Base-by-base conservation (phyloP, 805 yeast species). In the Metschnikowia drakensbergensis region DNA sequence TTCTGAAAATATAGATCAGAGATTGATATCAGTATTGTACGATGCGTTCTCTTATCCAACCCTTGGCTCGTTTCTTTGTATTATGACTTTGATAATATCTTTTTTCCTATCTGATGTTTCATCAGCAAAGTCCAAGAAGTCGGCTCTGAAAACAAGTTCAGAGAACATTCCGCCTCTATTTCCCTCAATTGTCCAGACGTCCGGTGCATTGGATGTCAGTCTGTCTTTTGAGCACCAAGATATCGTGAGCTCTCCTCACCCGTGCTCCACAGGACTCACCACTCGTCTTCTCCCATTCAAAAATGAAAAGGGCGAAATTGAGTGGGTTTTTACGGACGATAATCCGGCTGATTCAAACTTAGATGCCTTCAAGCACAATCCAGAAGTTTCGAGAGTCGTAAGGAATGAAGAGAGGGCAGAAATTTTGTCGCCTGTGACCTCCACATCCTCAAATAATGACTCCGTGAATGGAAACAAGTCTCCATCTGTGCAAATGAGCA, bases 261-360 rank as follows among this genome's bases (percentile, higher is more conserved):
- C 71, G 35, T 81, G 86, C 59, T 76, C 84, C 27, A 79, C 83
- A 8, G 71, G 74, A 13, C 57, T 68, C 43, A 69, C 79, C 33
- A 68, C 82, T 2, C 68, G 77, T 45, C 66, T 79, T 39, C 62
- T 78, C n/a, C 81, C 84, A 3, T 69, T 74, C 52, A 76, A 75
- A 42, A 80, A 79, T 55, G 64, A 61, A 11, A 69, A 72, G 31
- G 87, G 86, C 3, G 81, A 79, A 52, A 71, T 81, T 11, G 82
- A 79, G 48, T 82, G 84, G 80, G 72, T 73, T 11, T 72, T 82
- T 47, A 73, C 77, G 25, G 81, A 78, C 37, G 76, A 72, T 59
- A 41, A 49, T 17, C 53, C 44, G 11, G 54, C 60, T 11, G 68
- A 61, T 5, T 45, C 54, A 45, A 70, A 64, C 49, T 54, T 65